Conservation (phyloP, 805 yeast genomes). For the Kodamaea neixiangensis region DNA sequence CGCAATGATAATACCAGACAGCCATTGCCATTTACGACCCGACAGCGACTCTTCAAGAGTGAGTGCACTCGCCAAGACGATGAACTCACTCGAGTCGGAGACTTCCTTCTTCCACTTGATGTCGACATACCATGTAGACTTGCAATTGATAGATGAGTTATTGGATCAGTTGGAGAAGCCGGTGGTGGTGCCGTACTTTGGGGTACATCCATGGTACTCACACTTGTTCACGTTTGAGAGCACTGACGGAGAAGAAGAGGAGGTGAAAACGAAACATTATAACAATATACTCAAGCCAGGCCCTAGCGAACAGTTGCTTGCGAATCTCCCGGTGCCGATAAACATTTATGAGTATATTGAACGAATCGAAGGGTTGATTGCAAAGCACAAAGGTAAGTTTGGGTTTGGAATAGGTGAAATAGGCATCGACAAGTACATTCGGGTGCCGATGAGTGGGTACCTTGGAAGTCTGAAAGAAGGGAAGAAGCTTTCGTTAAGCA, state of each 20-base stretch:
- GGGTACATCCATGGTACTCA: slow-evolving; percentile 92
- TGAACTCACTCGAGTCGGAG: slow-evolving; percentile 9
- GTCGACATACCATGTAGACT: slow-evolving; percentile 40
- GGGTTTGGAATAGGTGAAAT: slow-evolving; percentile 73
- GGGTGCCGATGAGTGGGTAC: slow-evolving; percentile 64
- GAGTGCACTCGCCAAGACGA: slow-evolving; percentile 10
- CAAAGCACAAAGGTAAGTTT: slow-evolving; percentile 13
- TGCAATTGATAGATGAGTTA: slow-evolving; percentile 26
- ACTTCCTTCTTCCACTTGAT: slow-evolving; percentile 32
- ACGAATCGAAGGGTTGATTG: slow-evolving; percentile 27
- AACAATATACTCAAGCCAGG: slow-evolving; percentile 45
- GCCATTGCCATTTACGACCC: slow-evolving; percentile 39
- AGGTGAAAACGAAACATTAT: slow-evolving; percentile 58
- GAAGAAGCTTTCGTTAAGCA: slow-evolving; percentile 40
- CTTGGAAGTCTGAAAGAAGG: slow-evolving; percentile 38
- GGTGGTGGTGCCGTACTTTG: slow-evolving; percentile 51
- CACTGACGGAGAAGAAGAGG: slow-evolving; percentile 11
- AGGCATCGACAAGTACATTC: slow-evolving; percentile 81
- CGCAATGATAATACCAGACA: slow-evolving; percentile 20
- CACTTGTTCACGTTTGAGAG: slow-evolving; percentile 54
- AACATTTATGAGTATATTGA: slow-evolving; percentile 36
- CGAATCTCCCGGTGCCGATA: slow-evolving; percentile 63
- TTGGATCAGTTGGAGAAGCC: slow-evolving; percentile 13
- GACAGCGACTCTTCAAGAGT: slow-evolving; percentile 14
- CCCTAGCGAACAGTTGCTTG: slow-evolving; percentile 41